Evolutionary conservation across 2,329 filamentous ascomycete genomes (phyloP).

Genomic region (Leptodontidium sp.): DNA sequence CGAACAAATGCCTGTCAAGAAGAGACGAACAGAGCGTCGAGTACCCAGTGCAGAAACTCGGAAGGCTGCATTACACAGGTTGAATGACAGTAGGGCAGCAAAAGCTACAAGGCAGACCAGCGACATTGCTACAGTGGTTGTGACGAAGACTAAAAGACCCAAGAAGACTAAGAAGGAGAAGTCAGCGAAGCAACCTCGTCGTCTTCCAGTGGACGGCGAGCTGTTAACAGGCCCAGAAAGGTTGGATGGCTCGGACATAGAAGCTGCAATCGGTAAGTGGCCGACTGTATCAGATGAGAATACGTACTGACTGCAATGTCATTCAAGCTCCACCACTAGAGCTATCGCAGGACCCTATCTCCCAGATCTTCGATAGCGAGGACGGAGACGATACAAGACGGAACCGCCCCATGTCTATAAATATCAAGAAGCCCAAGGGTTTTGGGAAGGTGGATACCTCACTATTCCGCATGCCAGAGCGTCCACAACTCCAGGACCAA

Average conservation of each 20-base stretch:
- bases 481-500: neutral
- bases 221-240: conserved; percentile 33
- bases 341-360: conserved; percentile 40
- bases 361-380: conserved; percentile 27
- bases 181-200: conserved; percentile 28
- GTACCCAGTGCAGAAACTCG: conserved; percentile 17
- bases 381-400: neutral
- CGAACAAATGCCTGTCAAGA: conserved; percentile 13
- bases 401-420: neutral
- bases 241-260: conserved; percentile 20
- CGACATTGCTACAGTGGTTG: neutral
- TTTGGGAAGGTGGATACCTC: conserved; percentile 28
- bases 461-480: conserved; percentile 38
- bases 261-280: conserved; percentile 24
- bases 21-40: conserved; percentile 23
- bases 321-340: conserved; percentile 28
- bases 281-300: neutral
- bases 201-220: conserved; percentile 34
- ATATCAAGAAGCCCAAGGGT: conserved; percentile 9
- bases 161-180: conserved; percentile 17
- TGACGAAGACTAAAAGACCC: neutral
- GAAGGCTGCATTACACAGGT: conserved; percentile 17
- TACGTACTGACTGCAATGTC: neutral
- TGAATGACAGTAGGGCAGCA: conserved; percentile 14
- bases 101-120: neutral